These are phyloP conservation scores for Suillus fuscotomentosus DNA, from an alignment of 768 basidiomycete genomes.

Conservation along the genomic window DNA sequence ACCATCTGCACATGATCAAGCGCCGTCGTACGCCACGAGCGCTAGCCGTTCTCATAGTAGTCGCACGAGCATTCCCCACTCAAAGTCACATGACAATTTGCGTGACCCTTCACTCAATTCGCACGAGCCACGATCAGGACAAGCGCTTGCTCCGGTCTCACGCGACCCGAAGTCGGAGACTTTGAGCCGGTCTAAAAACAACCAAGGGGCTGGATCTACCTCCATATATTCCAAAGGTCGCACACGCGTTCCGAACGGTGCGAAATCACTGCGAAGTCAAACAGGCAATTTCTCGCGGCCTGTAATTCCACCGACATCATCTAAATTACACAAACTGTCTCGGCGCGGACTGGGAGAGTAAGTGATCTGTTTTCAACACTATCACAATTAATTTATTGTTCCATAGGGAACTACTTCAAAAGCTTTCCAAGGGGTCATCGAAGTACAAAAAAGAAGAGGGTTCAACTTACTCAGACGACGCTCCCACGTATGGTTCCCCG, in stretches of 20 bases:
- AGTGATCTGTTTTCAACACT: conserved; percentile 9
- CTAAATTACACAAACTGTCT: conserved; percentile 18
- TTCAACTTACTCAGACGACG: conserved; percentile 14
- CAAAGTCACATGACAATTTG: conserved; percentile 2
- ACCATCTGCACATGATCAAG: conserved; percentile 9
- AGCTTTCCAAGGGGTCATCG: conserved; percentile 19
- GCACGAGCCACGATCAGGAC: background rate
- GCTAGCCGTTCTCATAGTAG: background rate
- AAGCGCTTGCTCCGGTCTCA: background rate
- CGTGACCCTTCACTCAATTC: background rate
- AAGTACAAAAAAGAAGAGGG: conserved; percentile 8
- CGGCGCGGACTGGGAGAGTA: conserved; percentile 28
- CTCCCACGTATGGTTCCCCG: conserved; percentile 33
- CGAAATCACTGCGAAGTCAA: conserved; percentile 8
- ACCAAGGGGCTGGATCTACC: background rate
- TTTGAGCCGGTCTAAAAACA: conserved; percentile 3
- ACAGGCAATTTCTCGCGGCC: conserved; percentile 22
- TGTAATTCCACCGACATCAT: conserved; percentile 28
- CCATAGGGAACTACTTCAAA: conserved; percentile 30
- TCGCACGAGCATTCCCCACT: background rate
- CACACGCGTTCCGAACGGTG: background rate
- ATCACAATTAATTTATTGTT: conserved; percentile 6
- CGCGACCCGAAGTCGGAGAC: background rate
- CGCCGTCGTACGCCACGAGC: conserved; percentile 9
- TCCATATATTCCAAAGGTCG: conserved; percentile 3